Evolutionary conservation across 805 yeast species (phyloP).

Genomic region (Saturnispora hagleri): DNA sequence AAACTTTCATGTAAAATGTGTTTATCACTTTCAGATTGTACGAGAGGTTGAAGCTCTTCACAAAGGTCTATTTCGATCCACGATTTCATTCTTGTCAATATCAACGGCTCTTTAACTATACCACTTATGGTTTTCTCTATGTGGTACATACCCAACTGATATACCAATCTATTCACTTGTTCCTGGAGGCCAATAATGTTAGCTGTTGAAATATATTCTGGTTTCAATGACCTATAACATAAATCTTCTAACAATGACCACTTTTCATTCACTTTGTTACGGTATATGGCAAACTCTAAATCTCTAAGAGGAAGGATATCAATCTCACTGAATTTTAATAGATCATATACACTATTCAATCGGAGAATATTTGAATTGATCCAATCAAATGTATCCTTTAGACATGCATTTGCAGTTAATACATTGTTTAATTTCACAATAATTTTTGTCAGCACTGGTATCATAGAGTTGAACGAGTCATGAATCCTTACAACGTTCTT

Average conservation of each 20-base stretch:
- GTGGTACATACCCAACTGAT: conserved; percentile 30
- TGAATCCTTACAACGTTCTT: conserved; percentile 13
- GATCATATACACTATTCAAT: conserved; percentile 1
- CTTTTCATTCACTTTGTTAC: background rate
- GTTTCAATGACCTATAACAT: background rate
- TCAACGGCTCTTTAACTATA: conserved; percentile 17
- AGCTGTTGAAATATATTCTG: background rate
- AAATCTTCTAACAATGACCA: background rate
- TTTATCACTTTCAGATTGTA: conserved; percentile 3
- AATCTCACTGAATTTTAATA: conserved; percentile 7
- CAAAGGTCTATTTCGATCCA: conserved; percentile 34
- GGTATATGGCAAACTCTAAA: conserved; percentile 12
- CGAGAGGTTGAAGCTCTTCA: conserved; percentile 19
- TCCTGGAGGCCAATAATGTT: conserved; percentile 9
- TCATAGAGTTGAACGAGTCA: conserved; percentile 10
- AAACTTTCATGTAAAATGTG: conserved; percentile 12
- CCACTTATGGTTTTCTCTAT: conserved; percentile 22
- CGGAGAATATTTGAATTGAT: conserved; percentile 5
- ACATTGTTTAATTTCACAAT: background rate
- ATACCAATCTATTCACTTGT: conserved; percentile 24
- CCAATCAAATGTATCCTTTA: conserved; percentile 4
- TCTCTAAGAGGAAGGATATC: conserved; percentile 8
- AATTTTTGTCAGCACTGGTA: conserved; percentile 8
- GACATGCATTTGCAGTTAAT: background rate
- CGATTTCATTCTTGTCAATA: conserved; percentile 25